phyloP scores from a whole-genome alignment of 1,284 basidiomycete genomes.

The Cronartium quercuum region DNA sequence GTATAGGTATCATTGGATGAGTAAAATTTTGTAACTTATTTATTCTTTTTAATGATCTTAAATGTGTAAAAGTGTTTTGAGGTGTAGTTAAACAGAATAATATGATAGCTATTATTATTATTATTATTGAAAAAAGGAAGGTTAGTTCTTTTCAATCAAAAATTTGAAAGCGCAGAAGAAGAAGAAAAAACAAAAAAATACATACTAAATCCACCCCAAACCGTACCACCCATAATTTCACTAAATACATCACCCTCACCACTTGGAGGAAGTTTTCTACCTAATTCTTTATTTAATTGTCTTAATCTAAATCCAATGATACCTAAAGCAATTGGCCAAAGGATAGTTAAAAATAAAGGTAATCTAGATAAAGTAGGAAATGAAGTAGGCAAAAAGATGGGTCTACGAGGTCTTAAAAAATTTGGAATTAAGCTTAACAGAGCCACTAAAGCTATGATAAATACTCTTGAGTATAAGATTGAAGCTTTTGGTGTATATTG shows the following conservation, averaged over 20 bases:
- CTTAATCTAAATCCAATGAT: conserved; percentile 45
- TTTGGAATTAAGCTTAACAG: conserved; percentile 21
- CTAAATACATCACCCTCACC: conserved; percentile 40
- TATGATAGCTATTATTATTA: conserved; percentile 27
- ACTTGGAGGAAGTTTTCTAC: conserved; percentile 39
- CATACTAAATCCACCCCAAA: conserved; percentile 31
- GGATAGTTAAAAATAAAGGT: conserved; percentile 40
- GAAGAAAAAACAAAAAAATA: not conserved
- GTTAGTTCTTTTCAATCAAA: no score
- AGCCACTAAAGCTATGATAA: conserved; percentile 32
- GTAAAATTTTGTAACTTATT: conserved; percentile 11
- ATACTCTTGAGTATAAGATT: conserved; percentile 34
- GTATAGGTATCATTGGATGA: conserved; percentile 20
- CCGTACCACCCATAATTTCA: conserved; percentile 36
- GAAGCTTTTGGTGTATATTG: conserved; percentile 39
- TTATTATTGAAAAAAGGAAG: not conserved
- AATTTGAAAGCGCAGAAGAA: conserved; percentile 1
- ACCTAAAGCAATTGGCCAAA: conserved; percentile 45
- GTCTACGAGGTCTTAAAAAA: conserved; percentile 27
- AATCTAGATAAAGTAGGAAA: conserved; percentile 43
- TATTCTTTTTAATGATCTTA: conserved; percentile 38
- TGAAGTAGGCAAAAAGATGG: conserved; percentile 27
- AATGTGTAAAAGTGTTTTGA: conserved; percentile 41
- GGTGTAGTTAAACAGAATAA: conserved; percentile 41
- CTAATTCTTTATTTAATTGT: conserved; percentile 42